Conservation (phyloP, 192 early-diverging fungal species). For the Backusella morwellensis region DNA sequence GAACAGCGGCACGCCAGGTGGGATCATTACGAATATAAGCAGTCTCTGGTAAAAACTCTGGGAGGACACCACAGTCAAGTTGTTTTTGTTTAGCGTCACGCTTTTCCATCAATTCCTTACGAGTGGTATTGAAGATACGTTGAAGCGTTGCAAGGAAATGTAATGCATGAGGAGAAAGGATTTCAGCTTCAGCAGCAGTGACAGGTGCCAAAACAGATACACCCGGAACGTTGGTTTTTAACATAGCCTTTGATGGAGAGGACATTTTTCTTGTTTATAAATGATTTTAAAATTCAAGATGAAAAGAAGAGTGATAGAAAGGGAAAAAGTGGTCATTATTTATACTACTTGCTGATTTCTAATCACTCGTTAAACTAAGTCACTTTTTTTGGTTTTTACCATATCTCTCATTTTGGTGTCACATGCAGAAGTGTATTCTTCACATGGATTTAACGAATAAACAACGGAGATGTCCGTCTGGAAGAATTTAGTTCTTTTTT, state of each 20-base stretch:
- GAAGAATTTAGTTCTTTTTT: neutral
- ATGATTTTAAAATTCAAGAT: neutral
- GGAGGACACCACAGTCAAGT: slow-evolving; percentile 75
- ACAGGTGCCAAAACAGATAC: slow-evolving; percentile 69
- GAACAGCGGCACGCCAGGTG: slow-evolving; percentile 83
- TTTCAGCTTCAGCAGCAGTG: slow-evolving; percentile 58
- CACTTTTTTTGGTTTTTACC: neutral
- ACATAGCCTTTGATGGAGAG: neutral
- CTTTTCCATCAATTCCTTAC: slow-evolving; percentile 80
- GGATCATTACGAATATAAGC: slow-evolving; percentile 83
- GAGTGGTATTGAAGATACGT: slow-evolving; percentile 83
- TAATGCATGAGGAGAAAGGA: slow-evolving; percentile 80
- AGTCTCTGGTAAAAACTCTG: slow-evolving; percentile 91
- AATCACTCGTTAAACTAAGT: neutral
- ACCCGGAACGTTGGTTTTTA: slow-evolving; percentile 52
- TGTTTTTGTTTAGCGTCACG: slow-evolving; percentile 74
- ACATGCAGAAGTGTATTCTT: neutral
- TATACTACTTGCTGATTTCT: neutral
- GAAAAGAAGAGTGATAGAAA: neutral
- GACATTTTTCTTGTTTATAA: neutral
- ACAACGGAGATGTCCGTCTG: slow-evolving; percentile 2
- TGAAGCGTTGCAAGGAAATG: slow-evolving; percentile 87
- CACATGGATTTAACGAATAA: neutral
- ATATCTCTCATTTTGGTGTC: neutral
- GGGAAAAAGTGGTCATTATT: neutral